Evolutionary conservation across 345 rosid species (phyloP).

Genomic region (Geranium rotundifolium): DNA sequence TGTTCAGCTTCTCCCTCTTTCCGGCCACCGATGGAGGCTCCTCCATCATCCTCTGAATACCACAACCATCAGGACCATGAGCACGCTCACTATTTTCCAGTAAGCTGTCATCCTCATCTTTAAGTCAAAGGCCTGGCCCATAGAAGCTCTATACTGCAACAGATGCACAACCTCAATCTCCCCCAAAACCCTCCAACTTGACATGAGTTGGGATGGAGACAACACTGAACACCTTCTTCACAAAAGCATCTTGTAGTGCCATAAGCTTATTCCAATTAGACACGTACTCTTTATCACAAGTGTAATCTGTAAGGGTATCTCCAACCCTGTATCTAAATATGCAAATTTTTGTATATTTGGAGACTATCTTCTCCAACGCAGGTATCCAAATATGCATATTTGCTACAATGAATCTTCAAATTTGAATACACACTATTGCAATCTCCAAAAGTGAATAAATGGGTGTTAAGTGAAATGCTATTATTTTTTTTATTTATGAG

Average conservation of each 20-base stretch:
- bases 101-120: conserved; percentile 20
- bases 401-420: too few species aligned
- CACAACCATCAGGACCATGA: conserved; percentile 10
- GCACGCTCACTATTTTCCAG: conserved; percentile 21
- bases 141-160: not conserved
- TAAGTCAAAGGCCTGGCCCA: conserved; percentile 17
- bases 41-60: conserved; percentile 16
- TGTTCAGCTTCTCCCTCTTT: conserved; percentile 16
- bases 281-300: conserved; percentile 21
- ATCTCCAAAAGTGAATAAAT: too few species aligned
- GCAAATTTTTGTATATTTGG: too few species aligned
- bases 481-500: too few species aligned
- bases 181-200: conserved; percentile 13
- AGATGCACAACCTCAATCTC: conserved; percentile 1
- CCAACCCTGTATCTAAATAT: too few species aligned
- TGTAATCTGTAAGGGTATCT: too few species aligned
- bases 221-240: not conserved
- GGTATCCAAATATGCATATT: too few species aligned
- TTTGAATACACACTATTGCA: too few species aligned
- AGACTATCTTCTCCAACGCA: too few species aligned
- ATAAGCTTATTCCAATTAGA: conserved; percentile 16
- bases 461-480: too few species aligned
- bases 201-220: too few species aligned
- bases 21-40: conserved; percentile 14
- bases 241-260: conserved; percentile 14